Base-by-base conservation (phyloP, 164 flowering plant species). In the Berberis vulgaris region DNA sequence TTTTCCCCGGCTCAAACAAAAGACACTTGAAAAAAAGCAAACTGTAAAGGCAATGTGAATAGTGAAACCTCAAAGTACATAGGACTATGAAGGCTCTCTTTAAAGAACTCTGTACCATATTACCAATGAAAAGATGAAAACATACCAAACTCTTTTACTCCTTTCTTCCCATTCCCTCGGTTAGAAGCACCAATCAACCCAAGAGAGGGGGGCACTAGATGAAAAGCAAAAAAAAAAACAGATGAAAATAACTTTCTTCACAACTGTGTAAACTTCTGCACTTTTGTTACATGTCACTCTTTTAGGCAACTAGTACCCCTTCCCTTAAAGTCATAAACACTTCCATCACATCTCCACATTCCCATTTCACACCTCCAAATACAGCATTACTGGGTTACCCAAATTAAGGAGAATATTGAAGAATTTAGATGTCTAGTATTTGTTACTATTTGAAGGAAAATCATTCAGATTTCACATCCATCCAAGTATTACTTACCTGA, bases 161-260 rank as follows among this genome's bases (percentile, higher is more conserved):
- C 26, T 26, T 26, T 26, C 26, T 26, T 26, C 26, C 26, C 26
- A 26, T 26, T 26, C 26, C 26, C 26, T 26, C 26, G 26, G 26
- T 0, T 26, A 0, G 26, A 26, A 26, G 26, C 26, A 26, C 26
- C 26, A 26, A 26, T 26, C 26, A 26, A 26, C 26, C 26, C 26
- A 26, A 26, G 0, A 26, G 26, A 26, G 26, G 26, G 26, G 6
- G 52, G 61, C 58, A 65, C 54, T 52, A 77, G 83, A 80, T 65
- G 62, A 65, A 45, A 3, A 50, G 45, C 26, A 26, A 26, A 26
- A 26, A 26, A 26, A 26, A 26, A 26, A 26, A 26, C 26, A 26
- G 26, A 26, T 26, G 45, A 7, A 41, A 47, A 11, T n/a, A 54
- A 53, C 47, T 60, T 60, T 45, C 7, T 60, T 45, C 9, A 60